Conservation (phyloP, 2,329 filamentous ascomycete species). For the Fusarium tanahbumbuense region DNA sequence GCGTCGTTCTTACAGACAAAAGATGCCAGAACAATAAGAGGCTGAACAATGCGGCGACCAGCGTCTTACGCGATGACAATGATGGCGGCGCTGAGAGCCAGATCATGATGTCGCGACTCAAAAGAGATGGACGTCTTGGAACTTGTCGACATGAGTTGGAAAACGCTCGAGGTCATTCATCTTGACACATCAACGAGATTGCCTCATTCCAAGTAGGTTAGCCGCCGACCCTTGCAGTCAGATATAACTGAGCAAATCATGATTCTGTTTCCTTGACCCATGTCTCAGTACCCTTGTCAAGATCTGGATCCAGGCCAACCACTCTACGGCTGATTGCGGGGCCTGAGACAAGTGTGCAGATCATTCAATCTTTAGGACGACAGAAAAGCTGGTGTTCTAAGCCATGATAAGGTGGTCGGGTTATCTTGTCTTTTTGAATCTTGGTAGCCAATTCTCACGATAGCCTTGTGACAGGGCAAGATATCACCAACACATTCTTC, state of each 20-base stretch:
- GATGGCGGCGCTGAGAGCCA: neutral
- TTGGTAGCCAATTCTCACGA: neutral
- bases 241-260: neutral
- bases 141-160: neutral
- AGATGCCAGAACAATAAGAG: constrained; percentile 14
- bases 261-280: neutral
- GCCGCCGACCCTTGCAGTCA: neutral
- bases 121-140: neutral
- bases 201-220: neutral
- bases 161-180: neutral
- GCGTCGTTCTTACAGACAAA: neutral
- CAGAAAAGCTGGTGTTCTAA: neutral
- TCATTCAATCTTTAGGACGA: neutral
- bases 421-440: too few relatives aligned
- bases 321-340: neutral
- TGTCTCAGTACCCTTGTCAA: constrained; percentile 6
- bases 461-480: neutral
- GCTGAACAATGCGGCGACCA: constrained; percentile 5
- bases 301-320: neutral
- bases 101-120: constrained; percentile 4
- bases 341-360: neutral
- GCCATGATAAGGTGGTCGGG: accelerated
- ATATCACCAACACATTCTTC: neutral
- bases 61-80: neutral
- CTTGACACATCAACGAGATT: neutral